Evolutionary conservation across 1,284 basidiomycete species (phyloP), one percentile per base, ranked within the genome.

Genomic region (Naganishia albida): DNA sequence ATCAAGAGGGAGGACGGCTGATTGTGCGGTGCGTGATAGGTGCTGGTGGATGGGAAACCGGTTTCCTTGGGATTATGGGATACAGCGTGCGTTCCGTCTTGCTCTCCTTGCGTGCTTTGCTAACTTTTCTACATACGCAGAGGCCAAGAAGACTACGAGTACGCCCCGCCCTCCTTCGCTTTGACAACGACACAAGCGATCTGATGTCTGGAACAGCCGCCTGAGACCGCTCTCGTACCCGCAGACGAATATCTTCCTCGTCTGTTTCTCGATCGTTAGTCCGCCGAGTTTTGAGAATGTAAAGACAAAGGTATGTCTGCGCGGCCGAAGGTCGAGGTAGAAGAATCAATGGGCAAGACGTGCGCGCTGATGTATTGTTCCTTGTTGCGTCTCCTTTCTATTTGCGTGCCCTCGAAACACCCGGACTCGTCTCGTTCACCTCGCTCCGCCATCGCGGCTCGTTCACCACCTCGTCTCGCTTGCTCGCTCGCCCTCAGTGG

Each of bases 191-290:
- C 25, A 38, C 40, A 30, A 50, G 34, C 23, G 26, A 23, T 38
- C 34, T 30, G 20, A 56, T 15, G n/a, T 25, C 23, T 52, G 60
- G 54, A 8, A 12, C 79, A 96, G 99, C 81, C 90, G 96, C 64
- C 88, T 99, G 72, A 88, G 96, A 72, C 96, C 96, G 52, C 85
- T 99, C 70, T 96, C 92, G 66, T 99, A 99, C 81, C 96, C 96
- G 13, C 96, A 99, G 81, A 99, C 96, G 59, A 96, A 99, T 79
- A 93, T 99, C 53, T 99, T 99, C 82, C 84, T 99, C 78, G 95
- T 99, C 78, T 99, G 96, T 80, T 99, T 99, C 83, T 96, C 93
- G 51, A 86, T 99, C 69, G 93, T 97, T 77, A 91, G 89, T 75
- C 96, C 96, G 39, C 92, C 96, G 30, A 91, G 89, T 80, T 99